Percentiles rank a stretch among this genome's conserved stretches.
Evolutionary conservation across 805 yeast genomes (phyloP).

Genomic region (Kregervanrija delftensis): DNA sequence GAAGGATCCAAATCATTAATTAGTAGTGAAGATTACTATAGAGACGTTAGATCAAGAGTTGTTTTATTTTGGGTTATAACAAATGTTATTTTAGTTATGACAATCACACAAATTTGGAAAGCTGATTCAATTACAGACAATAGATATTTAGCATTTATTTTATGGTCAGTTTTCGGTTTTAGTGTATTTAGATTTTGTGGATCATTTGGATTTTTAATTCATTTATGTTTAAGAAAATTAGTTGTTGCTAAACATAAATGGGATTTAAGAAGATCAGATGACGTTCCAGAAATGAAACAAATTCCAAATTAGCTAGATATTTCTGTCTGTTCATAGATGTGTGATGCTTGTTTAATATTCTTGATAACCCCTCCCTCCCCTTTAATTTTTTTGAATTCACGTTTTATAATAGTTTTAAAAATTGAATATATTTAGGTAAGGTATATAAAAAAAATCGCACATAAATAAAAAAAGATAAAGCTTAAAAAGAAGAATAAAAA

Average conservation of each 20-base stretch:
- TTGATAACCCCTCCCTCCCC: too few species aligned
- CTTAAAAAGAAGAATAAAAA: neutral
- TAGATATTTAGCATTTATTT: slow-evolving; percentile 71
- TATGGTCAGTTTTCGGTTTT: slow-evolving; percentile 88
- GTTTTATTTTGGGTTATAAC: slow-evolving; percentile 92
- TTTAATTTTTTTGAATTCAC: too few species aligned
- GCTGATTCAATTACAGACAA: slow-evolving; percentile 62
- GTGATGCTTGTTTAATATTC: too few species aligned
- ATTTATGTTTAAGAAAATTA: slow-evolving; percentile 27
- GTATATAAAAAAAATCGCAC: neutral
- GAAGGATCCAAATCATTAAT: slow-evolving; percentile 30
- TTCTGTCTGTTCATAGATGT: too few species aligned
- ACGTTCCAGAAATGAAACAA: slow-evolving; percentile 12
- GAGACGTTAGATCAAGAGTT: slow-evolving; percentile 90
- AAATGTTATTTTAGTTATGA: slow-evolving; percentile 76
- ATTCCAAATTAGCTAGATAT: slow-evolving; percentile 5
- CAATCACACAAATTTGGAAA: slow-evolving; percentile 75
- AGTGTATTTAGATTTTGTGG: slow-evolving; percentile 81
- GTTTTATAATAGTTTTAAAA: too few species aligned
- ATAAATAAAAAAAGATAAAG: neutral
- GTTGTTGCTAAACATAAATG: slow-evolving; percentile 28
- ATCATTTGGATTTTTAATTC: slow-evolving; percentile 60
- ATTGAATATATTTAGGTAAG: too few species aligned
- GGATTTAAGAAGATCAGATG: slow-evolving; percentile 20
- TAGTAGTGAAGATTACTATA: slow-evolving; percentile 76